Base-by-base conservation (phyloP, 2,329 filamentous ascomycete species). In the Alternaria triticimaculans region DNA sequence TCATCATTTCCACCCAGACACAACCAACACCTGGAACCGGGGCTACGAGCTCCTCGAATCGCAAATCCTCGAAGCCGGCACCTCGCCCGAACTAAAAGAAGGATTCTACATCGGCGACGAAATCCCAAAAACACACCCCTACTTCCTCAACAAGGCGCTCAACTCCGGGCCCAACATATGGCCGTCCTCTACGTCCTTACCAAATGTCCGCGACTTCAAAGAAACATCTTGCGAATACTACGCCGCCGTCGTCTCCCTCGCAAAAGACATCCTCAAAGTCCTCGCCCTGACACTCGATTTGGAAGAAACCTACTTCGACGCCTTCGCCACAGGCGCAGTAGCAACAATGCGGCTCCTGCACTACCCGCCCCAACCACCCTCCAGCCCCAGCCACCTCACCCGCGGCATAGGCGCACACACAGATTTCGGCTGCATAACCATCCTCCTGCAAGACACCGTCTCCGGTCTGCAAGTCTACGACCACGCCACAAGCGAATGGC, bases 401-500 rank as follows among this genome's bases (percentile, higher is more conserved):
- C 70, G 80, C 1, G 82, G 82, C 0, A 80, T 83, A 23, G 81
- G 82, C 2, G 82, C 82, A 1, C 82, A 83, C 57, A 82, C 79
- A 1, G 82, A 83, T 49, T 83, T 83, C 49, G 82, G 81, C 4
- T 78, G 75, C 26, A 72, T 83, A 4, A 82, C 82, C 14, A 66
- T 83, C 3, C 70, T 83, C 2, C 68, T 84, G 20, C 82, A 84
- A 64, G 80, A 81, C 50, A 77, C 80, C 5, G 78, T 82, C 1
- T 77, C 81, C 28, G 92, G 92, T 0, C 82, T 96, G 61, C 92
- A 96, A 82, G 92, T 92, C 26, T 92, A 94, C 79, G 95, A 96
- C 79, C 64, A 74, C 55, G 84, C 89, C 58, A 80, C 81, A 15
- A 92, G 92, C 18, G 80, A 87, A 63, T 96, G 93, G 93, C 89